Conservation (phyloP, 768 basidiomycete genomes). For the Amyloporia xantha region DNA sequence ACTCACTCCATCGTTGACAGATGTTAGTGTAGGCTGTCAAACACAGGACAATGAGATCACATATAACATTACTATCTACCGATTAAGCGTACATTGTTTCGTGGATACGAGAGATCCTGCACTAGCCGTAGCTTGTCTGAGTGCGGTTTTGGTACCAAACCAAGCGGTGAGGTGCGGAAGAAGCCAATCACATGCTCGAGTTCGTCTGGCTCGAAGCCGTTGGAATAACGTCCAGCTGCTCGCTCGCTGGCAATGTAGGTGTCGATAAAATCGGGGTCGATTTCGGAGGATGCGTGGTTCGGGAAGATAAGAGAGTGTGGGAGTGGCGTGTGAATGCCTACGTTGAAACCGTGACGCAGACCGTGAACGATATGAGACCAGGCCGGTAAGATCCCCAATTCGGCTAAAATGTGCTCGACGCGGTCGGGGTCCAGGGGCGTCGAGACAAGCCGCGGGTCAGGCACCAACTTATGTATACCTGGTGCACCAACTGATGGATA, state of each 20-base stretch:
- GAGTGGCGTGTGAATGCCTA: slow-evolving; percentile 22
- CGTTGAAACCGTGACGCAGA: slow-evolving; percentile 30
- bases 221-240: slow-evolving; percentile 26
- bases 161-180: slow-evolving; percentile 35
- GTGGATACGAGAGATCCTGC: slow-evolving; percentile 25
- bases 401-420: no score
- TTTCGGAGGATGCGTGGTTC: slow-evolving; percentile 28
- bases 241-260: slow-evolving; percentile 29
- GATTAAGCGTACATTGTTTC: slow-evolving; percentile 10
- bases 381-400: no score
- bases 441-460: no score
- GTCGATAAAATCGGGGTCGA: slow-evolving; percentile 25
- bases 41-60: no score
- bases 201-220: slow-evolving; percentile 21
- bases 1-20: no score
- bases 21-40: no score
- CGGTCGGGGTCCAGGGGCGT: no score
- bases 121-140: slow-evolving; percentile 23
- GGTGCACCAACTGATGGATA: no score
- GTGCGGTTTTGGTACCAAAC: slow-evolving; percentile 30
- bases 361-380: slow-evolving; percentile 28
- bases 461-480: no score
- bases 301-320: slow-evolving; percentile 22
- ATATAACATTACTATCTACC: slow-evolving; percentile 20
- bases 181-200: slow-evolving; percentile 30